These are phyloP conservation scores for Microbotryum silenes-acaulis DNA, from an alignment of 1,284 basidiomycete genomes.

Conservation along the genomic window DNA sequence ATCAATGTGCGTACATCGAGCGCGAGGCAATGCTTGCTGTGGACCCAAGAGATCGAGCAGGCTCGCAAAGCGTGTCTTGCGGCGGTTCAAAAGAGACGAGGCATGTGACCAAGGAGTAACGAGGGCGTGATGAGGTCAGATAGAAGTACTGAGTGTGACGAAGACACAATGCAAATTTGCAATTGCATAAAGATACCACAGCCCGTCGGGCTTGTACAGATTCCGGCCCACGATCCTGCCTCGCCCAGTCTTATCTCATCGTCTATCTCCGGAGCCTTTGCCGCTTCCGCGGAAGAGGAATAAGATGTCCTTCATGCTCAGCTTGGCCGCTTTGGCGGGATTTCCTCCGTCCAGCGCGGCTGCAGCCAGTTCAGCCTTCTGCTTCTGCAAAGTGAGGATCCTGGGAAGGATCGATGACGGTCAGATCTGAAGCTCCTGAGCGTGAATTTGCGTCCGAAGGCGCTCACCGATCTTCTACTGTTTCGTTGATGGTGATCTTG, in stretches of 20 bases:
- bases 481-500: slow-evolving; percentile 81
- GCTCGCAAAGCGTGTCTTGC: slow-evolving; percentile 10
- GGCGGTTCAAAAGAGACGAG: neutral
- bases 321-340: slow-evolving; percentile 65
- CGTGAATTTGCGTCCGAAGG: slow-evolving; percentile 44
- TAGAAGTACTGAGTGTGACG: no score
- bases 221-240: no score
- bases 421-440: neutral
- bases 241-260: no score
- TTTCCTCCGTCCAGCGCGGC: slow-evolving; percentile 84
- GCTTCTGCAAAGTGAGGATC: slow-evolving; percentile 56
- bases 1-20: slow-evolving; percentile 18
- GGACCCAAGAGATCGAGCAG: slow-evolving; percentile 19
- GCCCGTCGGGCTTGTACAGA: no score
- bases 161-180: no score
- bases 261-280: no score
- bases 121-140: no score
- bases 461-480: slow-evolving; percentile 83
- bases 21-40: slow-evolving; percentile 11
- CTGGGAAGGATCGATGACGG: slow-evolving; percentile 4
- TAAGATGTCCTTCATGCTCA: slow-evolving; percentile 76
- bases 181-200: no score
- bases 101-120: neutral
- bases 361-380: slow-evolving; percentile 73
- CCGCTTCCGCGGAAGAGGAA: slow-evolving; percentile 53